Base-by-base conservation (phyloP, 306 rosid species). In the Vigna radiata region DNA sequence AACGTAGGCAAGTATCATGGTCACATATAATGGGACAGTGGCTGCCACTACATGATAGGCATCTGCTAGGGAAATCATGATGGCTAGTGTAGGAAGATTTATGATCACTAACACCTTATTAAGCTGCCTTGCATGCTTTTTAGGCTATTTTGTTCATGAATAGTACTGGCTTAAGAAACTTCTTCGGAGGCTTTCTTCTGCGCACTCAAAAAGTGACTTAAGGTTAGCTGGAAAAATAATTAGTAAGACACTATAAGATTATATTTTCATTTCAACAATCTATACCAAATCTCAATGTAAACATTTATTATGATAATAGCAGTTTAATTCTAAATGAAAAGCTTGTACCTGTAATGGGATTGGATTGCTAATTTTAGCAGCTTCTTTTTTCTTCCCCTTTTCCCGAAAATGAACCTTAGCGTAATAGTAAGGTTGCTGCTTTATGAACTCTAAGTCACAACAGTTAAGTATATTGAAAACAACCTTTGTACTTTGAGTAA, bases 1-100 rank as follows among this genome's bases (percentile, higher is more conserved):
- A 41, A 87, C 44, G 62, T 86, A 94, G 65, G 98, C 98, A 61
- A 94, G 62, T 8, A 88, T 78, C 97, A 94, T 89, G 77, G 97
- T 87, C 15, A 89, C 89, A 70, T 91, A 94, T 59, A 94, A 60
- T 50, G 98, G 97, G 56, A 90, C 80, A 55, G 92, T 94, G 75
- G 93, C 92, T 78, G 85, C 65, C 36, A 90, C 84, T 29, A 94
- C 90, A 79, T 90, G 94, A 61, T 85, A 89, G 23, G 79, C 90
- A 78, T 94, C 93, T 4, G 68, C 44, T 61, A 75, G 54, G 52
- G 96, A 87, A 83, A 90, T 88, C 98, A 94, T 88, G 87, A 75
- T 81, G 77, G 56, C 15, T 37, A 49, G 71, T 41, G 64, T 77
- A 64, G 47, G 67, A 79, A 74, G 70, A 25, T 72, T 68, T 79